These are phyloP conservation scores for Tuber umbilicatum DNA, from an alignment of 495 filamentous ascomycete genomes.

Conservation along the genomic window DNA sequence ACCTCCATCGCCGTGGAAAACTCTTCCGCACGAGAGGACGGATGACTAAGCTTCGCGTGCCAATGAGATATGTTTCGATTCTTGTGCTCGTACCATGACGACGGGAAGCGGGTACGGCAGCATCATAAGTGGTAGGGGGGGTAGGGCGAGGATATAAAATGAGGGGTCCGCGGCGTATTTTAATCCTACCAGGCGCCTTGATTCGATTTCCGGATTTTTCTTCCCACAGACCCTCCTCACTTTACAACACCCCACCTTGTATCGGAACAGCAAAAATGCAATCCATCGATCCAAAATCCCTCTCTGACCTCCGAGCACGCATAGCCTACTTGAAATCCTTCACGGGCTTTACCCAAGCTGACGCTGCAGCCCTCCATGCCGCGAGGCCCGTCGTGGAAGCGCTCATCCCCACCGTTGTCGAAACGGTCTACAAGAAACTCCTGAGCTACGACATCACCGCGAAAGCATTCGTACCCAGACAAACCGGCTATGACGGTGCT, in stretches of 20 bases:
- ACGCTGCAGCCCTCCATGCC: constrained; percentile 41
- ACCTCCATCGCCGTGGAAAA: not conserved
- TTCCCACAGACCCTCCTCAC: not conserved
- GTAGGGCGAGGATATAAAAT: not conserved
- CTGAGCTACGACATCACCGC: constrained; percentile 46
- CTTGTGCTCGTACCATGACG: not conserved
- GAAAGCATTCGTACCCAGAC: constrained; percentile 43
- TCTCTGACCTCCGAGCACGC: constrained; percentile 36
- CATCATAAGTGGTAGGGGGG: not conserved
- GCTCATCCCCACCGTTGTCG: constrained; percentile 43
- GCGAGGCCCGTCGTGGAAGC: constrained; percentile 41
- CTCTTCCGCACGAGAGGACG: not conserved
- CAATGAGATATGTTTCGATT: not conserved
- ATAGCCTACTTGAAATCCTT: constrained; percentile 43
- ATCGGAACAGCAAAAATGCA: constrained; percentile 34
- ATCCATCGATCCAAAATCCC: constrained; percentile 41
- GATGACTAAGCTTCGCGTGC: not conserved
- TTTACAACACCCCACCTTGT: not conserved
- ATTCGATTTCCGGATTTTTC: not conserved
- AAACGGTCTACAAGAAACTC: constrained; percentile 44
- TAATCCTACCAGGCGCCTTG: not conserved
- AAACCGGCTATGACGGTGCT: constrained; percentile 43
- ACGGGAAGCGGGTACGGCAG: not conserved
- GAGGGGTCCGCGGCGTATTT: not conserved
- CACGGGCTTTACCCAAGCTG: constrained; percentile 40